Evolutionary conservation across 2,329 filamentous ascomycete species (phyloP).

Genomic region (Sporothrix protearum): DNA sequence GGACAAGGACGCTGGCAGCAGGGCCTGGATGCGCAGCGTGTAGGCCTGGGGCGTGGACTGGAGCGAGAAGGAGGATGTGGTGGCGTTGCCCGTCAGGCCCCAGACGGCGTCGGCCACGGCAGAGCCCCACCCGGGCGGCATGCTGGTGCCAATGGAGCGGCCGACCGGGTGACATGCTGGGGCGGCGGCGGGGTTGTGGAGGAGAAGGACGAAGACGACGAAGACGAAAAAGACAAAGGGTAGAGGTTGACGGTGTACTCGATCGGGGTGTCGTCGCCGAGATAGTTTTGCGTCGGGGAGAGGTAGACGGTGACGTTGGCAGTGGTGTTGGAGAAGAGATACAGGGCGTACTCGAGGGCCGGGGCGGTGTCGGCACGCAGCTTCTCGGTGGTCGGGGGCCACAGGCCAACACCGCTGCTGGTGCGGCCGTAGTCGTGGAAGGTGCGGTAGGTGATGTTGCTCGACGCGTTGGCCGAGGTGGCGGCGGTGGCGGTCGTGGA

Average conservation of each 20-base stretch:
- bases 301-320: constrained; percentile 49
- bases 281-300: constrained; percentile 52
- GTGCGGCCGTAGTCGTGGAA: constrained; percentile 57
- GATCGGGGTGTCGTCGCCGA: constrained; percentile 47
- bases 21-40: constrained; percentile 49
- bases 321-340: constrained; percentile 53
- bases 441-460: constrained; percentile 47
- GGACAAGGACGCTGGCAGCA: constrained; percentile 53
- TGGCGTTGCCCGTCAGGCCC: constrained; percentile 44
- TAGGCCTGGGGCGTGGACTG: constrained; percentile 41
- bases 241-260: constrained; percentile 51
- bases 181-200: constrained; percentile 30
- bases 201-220: constrained; percentile 32
- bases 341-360: constrained; percentile 58
- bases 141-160: constrained; percentile 39
- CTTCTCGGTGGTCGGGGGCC: constrained; percentile 50
- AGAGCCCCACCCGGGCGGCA: constrained; percentile 43
- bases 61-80: constrained; percentile 44
- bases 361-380: constrained; percentile 49
- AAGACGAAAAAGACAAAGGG: constrained; percentile 35
- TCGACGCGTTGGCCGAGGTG: too few relatives aligned
- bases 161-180: constrained; percentile 44
- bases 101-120: constrained; percentile 47
- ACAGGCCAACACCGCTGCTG: constrained; percentile 54
- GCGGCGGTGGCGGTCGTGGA: constrained; percentile 19